These are phyloP conservation scores for Smallanthus sonchifolius DNA, from an alignment of 129 eudicot genomes.

Conservation along the genomic window DNA sequence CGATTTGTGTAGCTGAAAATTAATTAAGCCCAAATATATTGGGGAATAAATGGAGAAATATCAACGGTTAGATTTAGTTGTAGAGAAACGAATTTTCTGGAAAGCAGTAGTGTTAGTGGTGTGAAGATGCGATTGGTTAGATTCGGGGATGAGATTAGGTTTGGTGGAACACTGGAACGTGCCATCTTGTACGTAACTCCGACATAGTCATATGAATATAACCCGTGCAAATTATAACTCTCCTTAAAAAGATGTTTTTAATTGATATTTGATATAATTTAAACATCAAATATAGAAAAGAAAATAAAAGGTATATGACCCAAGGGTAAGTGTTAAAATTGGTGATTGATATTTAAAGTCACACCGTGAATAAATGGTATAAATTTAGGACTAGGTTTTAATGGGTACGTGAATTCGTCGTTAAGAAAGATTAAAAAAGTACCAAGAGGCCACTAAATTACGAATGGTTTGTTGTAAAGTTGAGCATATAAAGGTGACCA, in stretches of 20 bases:
- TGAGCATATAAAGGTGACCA: too few species aligned
- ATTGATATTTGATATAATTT: not conserved
- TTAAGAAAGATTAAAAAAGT: too few species aligned
- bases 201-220: not conserved
- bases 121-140: constrained; percentile 20
- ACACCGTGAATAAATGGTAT: too few species aligned
- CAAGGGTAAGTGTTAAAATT: too few species aligned
- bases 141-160: not conserved
- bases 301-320: too few species aligned
- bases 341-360: too few species aligned
- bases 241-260: not conserved
- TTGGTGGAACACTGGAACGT: not conserved
- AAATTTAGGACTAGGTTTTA: too few species aligned
- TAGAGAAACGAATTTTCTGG: constrained; percentile 1
- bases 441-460: too few species aligned
- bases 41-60: not conserved
- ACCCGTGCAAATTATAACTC: not conserved
- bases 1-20: constrained; percentile 7
- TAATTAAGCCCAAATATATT: not conserved
- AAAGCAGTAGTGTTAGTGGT: not conserved
- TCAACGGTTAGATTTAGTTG: not conserved
- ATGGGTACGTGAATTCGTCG: too few species aligned
- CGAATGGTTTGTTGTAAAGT: too few species aligned
- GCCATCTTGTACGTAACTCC: not conserved
- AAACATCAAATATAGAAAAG: too few species aligned